A percentile compares a stretch with the other conserved stretches of the same genome.
Evolutionary conservation across 2,329 filamentous ascomycete species (phyloP).

Genomic region (Botrytis fabae): DNA sequence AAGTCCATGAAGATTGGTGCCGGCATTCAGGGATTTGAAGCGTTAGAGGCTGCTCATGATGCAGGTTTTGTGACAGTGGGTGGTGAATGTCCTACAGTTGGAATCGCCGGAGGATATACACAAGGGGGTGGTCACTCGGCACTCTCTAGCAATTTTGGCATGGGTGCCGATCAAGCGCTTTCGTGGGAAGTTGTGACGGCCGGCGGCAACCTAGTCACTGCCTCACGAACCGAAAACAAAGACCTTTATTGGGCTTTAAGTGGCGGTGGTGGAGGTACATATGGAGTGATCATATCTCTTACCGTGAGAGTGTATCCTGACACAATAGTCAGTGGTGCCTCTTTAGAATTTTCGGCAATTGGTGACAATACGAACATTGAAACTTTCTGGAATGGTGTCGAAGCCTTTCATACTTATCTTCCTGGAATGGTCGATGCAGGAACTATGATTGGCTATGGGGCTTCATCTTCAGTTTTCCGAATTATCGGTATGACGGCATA

Average conservation of each 20-base stretch:
- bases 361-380: slow-evolving; percentile 40
- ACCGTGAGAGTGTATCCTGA: slow-evolving; percentile 54
- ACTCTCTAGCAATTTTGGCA: slow-evolving; percentile 55
- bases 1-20: slow-evolving; percentile 55
- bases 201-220: slow-evolving; percentile 49
- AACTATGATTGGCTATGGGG: slow-evolving; percentile 50
- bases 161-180: slow-evolving; percentile 60
- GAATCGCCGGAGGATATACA: slow-evolving; percentile 58
- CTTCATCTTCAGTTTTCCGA: slow-evolving; percentile 49
- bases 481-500: slow-evolving; percentile 51
- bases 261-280: slow-evolving; percentile 61
- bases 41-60: slow-evolving; percentile 45
- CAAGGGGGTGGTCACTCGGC: slow-evolving; percentile 61
- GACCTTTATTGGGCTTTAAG: slow-evolving; percentile 65
- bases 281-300: slow-evolving; percentile 56
- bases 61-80: slow-evolving; percentile 50
- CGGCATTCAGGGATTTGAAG: slow-evolving; percentile 53
- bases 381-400: slow-evolving; percentile 51
- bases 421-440: slow-evolving; percentile 52
- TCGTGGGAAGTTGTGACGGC: slow-evolving; percentile 57
- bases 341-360: slow-evolving; percentile 45
- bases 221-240: slow-evolving; percentile 48
- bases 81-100: slow-evolving; percentile 58
- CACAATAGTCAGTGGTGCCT: slow-evolving; percentile 46
- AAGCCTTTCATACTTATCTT: slow-evolving; percentile 47